phyloP scores from a whole-genome alignment of 345 rosid genomes.

The Brassica juncea region DNA sequence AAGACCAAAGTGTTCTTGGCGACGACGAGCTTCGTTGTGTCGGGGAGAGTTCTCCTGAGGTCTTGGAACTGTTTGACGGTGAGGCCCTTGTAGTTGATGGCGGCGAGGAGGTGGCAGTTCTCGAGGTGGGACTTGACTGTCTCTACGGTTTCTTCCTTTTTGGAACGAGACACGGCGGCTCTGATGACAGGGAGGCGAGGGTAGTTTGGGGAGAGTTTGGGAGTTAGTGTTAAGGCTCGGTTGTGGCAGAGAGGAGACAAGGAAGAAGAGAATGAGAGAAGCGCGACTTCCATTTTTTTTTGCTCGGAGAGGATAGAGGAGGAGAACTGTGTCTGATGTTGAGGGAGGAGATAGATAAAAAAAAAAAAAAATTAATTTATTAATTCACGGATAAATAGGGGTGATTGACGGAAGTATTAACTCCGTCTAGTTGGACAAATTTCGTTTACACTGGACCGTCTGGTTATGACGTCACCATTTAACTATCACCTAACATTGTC shows the following conservation, averaged over 20 bases:
- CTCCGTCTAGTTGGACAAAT: slow-evolving; percentile 8
- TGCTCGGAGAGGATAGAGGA: slow-evolving; percentile 8
- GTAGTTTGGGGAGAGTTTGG: slow-evolving; percentile 33
- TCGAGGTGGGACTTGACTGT: slow-evolving; percentile 75
- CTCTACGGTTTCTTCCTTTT: slow-evolving; percentile 83
- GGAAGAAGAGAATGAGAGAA: slow-evolving; percentile 63
- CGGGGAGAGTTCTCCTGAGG: slow-evolving; percentile 66
- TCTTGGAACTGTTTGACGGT: slow-evolving; percentile 90
- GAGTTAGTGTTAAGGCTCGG: slow-evolving; percentile 35
- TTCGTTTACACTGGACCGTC: background rate
- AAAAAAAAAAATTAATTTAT: too few relatives aligned
- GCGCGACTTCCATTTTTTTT: slow-evolving; percentile 59
- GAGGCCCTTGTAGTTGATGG: slow-evolving; percentile 70
- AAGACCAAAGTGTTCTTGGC: slow-evolving; percentile 86
- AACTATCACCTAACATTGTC: background rate
- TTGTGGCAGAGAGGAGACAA: slow-evolving; percentile 41
- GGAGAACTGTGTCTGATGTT: slow-evolving; percentile 17
- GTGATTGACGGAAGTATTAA: background rate
- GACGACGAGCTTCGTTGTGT: slow-evolving; percentile 63
- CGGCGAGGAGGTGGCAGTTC: slow-evolving; percentile 80
- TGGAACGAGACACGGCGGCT: slow-evolving; percentile 80
- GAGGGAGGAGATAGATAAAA: slow-evolving; percentile 24
- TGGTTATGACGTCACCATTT: background rate
- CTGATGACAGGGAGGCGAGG: slow-evolving; percentile 44
- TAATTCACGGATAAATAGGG: background rate